Evolutionary conservation across 208 protist genomes (phyloP), one percentile per base, ranked within the genome.

Genomic region (Crithidia expoeki): DNA sequence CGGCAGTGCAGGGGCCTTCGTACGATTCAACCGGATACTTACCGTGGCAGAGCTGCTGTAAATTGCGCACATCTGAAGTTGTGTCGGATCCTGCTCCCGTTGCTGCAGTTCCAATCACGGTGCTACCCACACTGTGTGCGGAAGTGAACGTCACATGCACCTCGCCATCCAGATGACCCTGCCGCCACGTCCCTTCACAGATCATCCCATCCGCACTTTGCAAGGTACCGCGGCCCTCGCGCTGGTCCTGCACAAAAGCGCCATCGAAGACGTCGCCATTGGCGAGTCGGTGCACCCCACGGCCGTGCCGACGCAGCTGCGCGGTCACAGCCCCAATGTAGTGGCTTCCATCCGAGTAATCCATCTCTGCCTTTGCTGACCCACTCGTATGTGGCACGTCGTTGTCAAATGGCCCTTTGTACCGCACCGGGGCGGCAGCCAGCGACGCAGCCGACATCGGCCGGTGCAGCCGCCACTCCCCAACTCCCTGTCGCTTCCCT

Each of bases 401-500:
- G 28, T 81, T 46, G 30, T 81, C 50, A 76, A 95, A 93, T 2
- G 68, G 49, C 11, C 90, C 90, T 2, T 68, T 82, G 77, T 95
- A 93, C 30, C 59, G 28, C 4, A 83, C 68, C 11, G 72, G 77
- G 12, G 56, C 33, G 2, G 30, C 57, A 14, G 63, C 57, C 17
- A 66, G 30, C 25, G 38, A 50, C 7, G n/a, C n/a, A n/a, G 57
- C 34, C 5, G 58, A 51, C n/a, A 38, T 25, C 1, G 60, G 44
- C 2, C 55, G 61, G 38, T 62, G 49, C 44, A 96, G 68, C 47
- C 56, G 69, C 51, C 83, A 78, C 69, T 86, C 84, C 2, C 92
- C 93, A 14, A 69, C 42, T 4, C 91, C 94, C 42, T 94, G 73
- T 27, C 82, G 87, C 68, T 84, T 84, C 19, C 87, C 88, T 17